These are phyloP conservation scores for Paraphoma chrysanthemicola DNA, from an alignment of 2,329 filamentous ascomycete species.

Conservation along the genomic window DNA sequence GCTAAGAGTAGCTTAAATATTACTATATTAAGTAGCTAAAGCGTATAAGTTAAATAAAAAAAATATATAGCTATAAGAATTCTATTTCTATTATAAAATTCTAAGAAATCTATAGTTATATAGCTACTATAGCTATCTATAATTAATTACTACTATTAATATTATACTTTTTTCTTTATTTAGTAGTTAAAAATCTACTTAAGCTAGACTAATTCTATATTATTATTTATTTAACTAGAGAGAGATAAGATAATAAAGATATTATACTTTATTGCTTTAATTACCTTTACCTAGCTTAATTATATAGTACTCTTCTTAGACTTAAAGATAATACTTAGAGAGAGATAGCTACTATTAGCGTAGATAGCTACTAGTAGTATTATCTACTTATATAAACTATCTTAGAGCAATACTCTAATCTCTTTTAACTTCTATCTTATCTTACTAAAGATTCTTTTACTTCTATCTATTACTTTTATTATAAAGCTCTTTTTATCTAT, in stretches of 20 bases:
- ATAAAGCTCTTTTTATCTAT: too few species aligned
- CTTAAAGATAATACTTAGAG: not conserved
- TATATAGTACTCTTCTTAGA: not conserved
- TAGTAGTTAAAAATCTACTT: not conserved
- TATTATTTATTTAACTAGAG: not conserved
- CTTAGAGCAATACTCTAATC: too few species aligned
- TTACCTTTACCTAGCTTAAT: not conserved
- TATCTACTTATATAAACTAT: not conserved
- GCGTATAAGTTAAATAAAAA: constrained; percentile 11
- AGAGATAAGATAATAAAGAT: not conserved
- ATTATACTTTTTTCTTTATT: not conserved
- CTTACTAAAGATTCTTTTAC: too few species aligned
- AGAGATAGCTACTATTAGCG: not conserved
- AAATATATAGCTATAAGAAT: constrained; percentile 9
- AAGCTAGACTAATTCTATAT: not conserved
- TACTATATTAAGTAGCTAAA: constrained; percentile 6
- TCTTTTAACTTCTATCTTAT: too few species aligned
- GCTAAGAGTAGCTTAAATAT: not conserved
- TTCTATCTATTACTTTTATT: too few species aligned
- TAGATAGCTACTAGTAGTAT: not conserved
- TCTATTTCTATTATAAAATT: constrained; percentile 3
- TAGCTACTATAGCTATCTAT: not conserved
- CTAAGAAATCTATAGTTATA: constrained; percentile 11
- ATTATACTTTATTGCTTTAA: not conserved
- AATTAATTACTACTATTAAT: not conserved